Base-by-base conservation (phyloP, 495 filamentous ascomycete genomes). In the Penicillium psychrofluorescens region DNA sequence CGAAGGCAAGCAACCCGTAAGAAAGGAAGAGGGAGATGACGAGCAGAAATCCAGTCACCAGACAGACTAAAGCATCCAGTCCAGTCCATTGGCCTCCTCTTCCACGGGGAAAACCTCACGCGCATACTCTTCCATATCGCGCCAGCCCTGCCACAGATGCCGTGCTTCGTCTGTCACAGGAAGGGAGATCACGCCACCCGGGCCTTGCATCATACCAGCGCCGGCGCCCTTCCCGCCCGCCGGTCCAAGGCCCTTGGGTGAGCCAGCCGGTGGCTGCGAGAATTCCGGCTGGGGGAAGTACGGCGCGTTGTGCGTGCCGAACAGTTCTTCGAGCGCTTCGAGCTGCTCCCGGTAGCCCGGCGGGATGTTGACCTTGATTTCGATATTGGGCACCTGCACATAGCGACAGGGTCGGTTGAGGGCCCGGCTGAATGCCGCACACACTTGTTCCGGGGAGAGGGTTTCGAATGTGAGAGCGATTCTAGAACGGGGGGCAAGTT, bases 51-150 rank as follows among this genome's bases (percentile, higher is more conserved):
- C 22, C 22, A 22, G 4, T 4, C 22, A 22, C 22, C 22, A 22
- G 22, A 22, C 22, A 40, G 29, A 37, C 36, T 67, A 62, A 62
- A 75, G 56, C 89, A 95, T 95, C 92, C 92, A 98, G 15, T 83
- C 83, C 53, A 90, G 68, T 6, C 91, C 92, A 64, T 98, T 96
- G 2, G 88, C 85, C 46, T 86, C 81, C 68, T 98, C 92, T 63
- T 98, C 92, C 4, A 95, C 72, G 0, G 89, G 90, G 55, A 96
- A 98, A 0, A 94, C 90, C 55, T 98, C 92, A 14, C 88, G 77
- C 27, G 91, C 92, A 63, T 97, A 98, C 62, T 97, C 92, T 55
- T 97, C 90, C 59, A 98, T 78, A 32, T 90, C 85, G 33, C 92
- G 75, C 58, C 85, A 86, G 6, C 91, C 92, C 54, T 94, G 85